A percentile compares a stretch with the other conserved stretches of the same genome.
Conservation (phyloP, 768 basidiomycete species). For the Ramaria rubella region DNA sequence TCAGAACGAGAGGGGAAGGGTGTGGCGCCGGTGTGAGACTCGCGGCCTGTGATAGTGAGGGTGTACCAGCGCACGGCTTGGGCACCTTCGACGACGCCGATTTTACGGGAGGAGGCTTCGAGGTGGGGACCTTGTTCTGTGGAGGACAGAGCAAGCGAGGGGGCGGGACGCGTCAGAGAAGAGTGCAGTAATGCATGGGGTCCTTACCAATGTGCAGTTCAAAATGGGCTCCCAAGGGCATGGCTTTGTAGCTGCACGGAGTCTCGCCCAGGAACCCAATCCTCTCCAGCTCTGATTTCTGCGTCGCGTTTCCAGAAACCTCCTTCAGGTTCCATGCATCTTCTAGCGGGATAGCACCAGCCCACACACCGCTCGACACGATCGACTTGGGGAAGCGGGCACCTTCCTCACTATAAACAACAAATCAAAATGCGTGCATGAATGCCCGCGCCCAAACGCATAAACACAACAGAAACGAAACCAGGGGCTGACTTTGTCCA, state of each 20-base stretch:
- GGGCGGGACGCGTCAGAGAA: too few species aligned
- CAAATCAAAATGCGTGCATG: background rate
- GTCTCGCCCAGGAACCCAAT: constrained; percentile 16
- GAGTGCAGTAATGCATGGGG: too few species aligned
- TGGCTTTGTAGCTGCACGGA: constrained; percentile 11
- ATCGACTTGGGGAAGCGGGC: constrained; percentile 17
- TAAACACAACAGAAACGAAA: background rate
- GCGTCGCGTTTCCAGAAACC: constrained; percentile 6
- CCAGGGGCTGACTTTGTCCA: constrained; percentile 15
- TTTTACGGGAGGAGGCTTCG: constrained; percentile 4
- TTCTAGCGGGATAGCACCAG: constrained; percentile 11
- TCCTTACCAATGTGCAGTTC: constrained; percentile 16
- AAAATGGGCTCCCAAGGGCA: constrained; percentile 15
- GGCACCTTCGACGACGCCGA: constrained; percentile 12
- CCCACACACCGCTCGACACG: constrained; percentile 14
- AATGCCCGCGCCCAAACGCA: background rate
- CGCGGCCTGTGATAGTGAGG: constrained; percentile 13
- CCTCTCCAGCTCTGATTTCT: constrained; percentile 15
- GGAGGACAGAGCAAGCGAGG: background rate
- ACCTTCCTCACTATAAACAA: constrained; percentile 14
- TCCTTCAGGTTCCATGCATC: constrained; percentile 12
- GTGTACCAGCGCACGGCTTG: constrained; percentile 15
- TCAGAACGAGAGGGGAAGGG: constrained; percentile 15
- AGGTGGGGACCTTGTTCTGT: constrained; percentile 15
- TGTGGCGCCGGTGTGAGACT: constrained; percentile 15